These are phyloP conservation scores for Yarrowia hollandica DNA, from an alignment of 805 yeast genomes.

Conservation along the genomic window DNA sequence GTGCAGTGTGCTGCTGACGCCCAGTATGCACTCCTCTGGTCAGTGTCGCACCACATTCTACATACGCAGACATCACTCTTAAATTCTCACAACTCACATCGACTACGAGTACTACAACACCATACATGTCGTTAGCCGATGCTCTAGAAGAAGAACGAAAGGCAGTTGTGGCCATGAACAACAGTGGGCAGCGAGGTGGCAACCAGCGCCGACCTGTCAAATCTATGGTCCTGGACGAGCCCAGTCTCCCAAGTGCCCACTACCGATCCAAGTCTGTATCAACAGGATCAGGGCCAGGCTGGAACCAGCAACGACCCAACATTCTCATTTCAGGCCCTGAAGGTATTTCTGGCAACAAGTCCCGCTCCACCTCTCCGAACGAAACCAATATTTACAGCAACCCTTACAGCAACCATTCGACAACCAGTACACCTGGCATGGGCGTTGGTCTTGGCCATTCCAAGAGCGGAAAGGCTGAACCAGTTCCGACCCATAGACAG, in stretches of 20 bases:
- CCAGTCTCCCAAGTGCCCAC: not conserved
- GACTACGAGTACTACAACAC: not conserved
- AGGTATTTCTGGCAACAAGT: conserved; percentile 1
- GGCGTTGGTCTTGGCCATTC: conserved; percentile 20
- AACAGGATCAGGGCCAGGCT: not conserved
- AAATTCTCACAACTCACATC: not conserved
- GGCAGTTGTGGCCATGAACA: conserved; percentile 31
- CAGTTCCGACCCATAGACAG: not conserved
- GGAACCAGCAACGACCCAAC: conserved; percentile 21
- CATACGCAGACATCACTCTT: conserved; percentile 1
- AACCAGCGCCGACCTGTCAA: conserved; percentile 20
- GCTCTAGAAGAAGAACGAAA: conserved; percentile 38
- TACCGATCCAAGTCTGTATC: conserved; percentile 25
- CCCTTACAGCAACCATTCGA: conserved; percentile 18
- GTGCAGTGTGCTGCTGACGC: not conserved
- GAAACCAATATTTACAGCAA: conserved; percentile 2
- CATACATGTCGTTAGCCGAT: conserved; percentile 34
- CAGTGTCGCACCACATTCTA: conserved; percentile 18
- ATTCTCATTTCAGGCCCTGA: conserved; percentile 13
- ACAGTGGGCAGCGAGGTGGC: conserved; percentile 26
- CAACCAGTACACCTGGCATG: conserved; percentile 19
- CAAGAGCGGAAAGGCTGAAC: not conserved
- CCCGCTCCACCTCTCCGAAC: conserved; percentile 6
- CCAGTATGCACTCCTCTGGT: not conserved
- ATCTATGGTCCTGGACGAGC: conserved; percentile 28